phyloP scores from a whole-genome alignment of 2,329 filamentous ascomycete genomes.

The Seiridium cupressi region DNA sequence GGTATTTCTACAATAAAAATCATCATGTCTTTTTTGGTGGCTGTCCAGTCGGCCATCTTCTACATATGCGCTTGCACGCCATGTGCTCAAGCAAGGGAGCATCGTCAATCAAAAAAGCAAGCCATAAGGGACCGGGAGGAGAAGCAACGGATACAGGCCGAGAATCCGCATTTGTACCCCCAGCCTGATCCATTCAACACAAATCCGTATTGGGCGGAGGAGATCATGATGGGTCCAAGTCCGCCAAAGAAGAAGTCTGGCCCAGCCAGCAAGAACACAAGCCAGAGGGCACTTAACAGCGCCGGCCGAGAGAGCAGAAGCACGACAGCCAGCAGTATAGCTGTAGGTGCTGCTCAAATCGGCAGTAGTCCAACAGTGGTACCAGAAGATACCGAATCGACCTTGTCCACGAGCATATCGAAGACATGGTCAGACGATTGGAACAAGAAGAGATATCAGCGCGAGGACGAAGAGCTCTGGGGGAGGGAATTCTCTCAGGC shows the following conservation, averaged over 20 bases:
- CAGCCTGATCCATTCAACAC: constrained; percentile 83
- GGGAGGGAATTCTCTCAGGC: constrained; percentile 57
- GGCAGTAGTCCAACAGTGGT: constrained; percentile 43
- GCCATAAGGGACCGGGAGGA: constrained; percentile 67
- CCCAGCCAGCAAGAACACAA: constrained; percentile 52
- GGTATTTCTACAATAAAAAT: background rate
- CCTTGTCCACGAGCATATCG: constrained; percentile 34
- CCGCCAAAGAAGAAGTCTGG: constrained; percentile 60
- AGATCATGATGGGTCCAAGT: constrained; percentile 79
- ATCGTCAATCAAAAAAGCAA: constrained; percentile 67
- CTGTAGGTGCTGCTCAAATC: constrained; percentile 32
- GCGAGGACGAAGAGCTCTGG: constrained; percentile 87
- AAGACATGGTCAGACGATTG: constrained; percentile 55
- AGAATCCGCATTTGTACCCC: constrained; percentile 71
- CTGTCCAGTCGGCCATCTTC: constrained; percentile 74
- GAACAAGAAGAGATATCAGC: constrained; percentile 78
- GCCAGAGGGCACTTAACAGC: constrained; percentile 59
- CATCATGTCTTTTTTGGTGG: constrained; percentile 53
- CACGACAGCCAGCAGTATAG: constrained; percentile 26
- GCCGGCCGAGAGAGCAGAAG: constrained; percentile 52
- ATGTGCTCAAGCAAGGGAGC: constrained; percentile 70
- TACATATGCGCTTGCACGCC: constrained; percentile 76
- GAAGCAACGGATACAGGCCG: constrained; percentile 61
- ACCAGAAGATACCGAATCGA: constrained; percentile 42
- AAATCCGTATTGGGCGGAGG: constrained; percentile 85